Evolutionary conservation across 352 stramenopile genomes (phyloP), one percentile per base, ranked within the genome.

Genomic region (Hyaloperonospora arabidopsidis): DNA sequence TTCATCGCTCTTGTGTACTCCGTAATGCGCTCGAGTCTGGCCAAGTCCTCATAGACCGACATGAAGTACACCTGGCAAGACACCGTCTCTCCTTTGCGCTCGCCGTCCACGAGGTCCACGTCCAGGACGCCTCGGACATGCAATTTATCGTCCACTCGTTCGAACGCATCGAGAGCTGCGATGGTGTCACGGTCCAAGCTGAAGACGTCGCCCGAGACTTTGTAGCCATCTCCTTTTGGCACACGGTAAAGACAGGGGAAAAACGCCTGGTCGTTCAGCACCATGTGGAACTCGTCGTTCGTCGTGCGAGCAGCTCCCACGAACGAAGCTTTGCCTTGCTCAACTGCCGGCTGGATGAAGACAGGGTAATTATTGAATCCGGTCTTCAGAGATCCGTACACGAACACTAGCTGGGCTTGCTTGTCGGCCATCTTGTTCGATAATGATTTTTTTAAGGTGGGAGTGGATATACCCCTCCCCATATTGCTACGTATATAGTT

Each of bases 121-220:
- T 74, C 72, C 4, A 32, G 25, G 8, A 32, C 25, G 25, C 8
- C 25, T 32, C 25, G 25, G 25, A 32, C 25, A 8, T 32, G 8
- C 4, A 32, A 32, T 32, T 8, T 4, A 32, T 32, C 25, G 25
- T 32, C 25, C 25, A 32, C 25, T 4, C 25, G 25, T 49, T 87
- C 76, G 19, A 87, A 65, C 4, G 79, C 65, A 43, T 87, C 74
- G 25, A 90, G 68, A 23, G 70, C 78, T 21, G 67, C 58, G 19
- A 93, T 41, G 11, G 62, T 67, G 36, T 83, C 73, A 2, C 57
- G 47, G 43, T 90, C 82, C 1, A 90, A 70, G 39, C 59, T 67
- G 52, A 70, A 92, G 45, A 90, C 48, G 52, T 93, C 80, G 1
- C 80, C 82, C 0, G 59, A 49, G 21, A 87, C 69, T 29, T 43